These are phyloP conservation scores for Tetrahymena elliotti DNA, from an alignment of 73 alveolate genomes.

Conservation along the genomic window DNA sequence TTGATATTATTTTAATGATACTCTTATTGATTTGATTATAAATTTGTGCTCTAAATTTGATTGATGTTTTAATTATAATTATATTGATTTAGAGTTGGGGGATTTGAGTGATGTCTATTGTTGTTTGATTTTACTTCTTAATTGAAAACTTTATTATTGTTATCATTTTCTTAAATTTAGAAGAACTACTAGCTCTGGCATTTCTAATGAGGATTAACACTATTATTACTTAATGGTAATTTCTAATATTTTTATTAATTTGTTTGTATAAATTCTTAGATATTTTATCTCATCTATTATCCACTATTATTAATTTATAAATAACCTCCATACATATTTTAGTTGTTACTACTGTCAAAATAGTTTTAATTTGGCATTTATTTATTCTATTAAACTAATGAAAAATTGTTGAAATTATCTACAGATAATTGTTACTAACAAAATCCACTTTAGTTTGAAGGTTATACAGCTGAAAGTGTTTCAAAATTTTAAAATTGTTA, in stretches of 20 bases:
- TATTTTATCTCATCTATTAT: no score
- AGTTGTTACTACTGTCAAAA: background rate
- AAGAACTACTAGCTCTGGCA: background rate
- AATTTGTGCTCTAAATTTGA: background rate
- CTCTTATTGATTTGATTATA: background rate
- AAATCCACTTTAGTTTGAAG: background rate
- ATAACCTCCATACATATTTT: background rate
- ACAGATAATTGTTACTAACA: background rate
- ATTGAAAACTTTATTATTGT: background rate
- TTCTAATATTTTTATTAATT: no score
- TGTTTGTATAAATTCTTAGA: background rate
- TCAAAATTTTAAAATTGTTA: background rate
- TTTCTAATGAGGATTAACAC: background rate
- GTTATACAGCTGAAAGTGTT: background rate
- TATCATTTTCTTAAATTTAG: background rate
- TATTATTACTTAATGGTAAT: background rate
- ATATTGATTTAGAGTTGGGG: background rate
- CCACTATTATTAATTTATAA: no score
- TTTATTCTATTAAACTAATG: background rate
- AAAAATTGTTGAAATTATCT: background rate
- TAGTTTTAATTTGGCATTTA: no score
- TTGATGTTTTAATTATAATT: background rate
- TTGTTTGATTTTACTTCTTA: background rate
- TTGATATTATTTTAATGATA: background rate
- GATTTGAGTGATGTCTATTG: background rate